These are phyloP conservation scores for Kalmusia sp. DNA, from an alignment of 2,329 filamentous ascomycete species.

Conservation along the genomic window DNA sequence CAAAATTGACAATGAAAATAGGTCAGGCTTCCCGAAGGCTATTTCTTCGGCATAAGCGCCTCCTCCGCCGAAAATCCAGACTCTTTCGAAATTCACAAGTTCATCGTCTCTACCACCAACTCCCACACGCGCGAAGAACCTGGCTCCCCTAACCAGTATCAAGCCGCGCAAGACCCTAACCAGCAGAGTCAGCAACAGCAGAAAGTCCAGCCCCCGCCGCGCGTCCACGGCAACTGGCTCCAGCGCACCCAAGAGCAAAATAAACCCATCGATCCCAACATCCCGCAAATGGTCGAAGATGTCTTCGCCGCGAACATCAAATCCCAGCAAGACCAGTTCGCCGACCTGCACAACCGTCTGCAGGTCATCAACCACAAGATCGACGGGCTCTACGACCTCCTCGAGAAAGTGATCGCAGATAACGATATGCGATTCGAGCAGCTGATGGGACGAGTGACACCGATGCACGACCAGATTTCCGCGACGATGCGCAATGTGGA, in stretches of 20 bases:
- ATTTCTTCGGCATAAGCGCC: constrained; percentile 86
- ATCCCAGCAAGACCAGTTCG: constrained; percentile 69
- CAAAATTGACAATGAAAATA: constrained; percentile 42
- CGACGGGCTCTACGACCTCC: constrained; percentile 65
- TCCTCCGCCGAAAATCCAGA: constrained; percentile 91
- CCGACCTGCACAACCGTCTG: constrained; percentile 83
- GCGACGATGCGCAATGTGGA: constrained; percentile 57
- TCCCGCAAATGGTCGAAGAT: constrained; percentile 51
- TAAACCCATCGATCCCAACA: constrained; percentile 31
- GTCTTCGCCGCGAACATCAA: constrained; percentile 54
- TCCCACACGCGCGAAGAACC: constrained; percentile 44
- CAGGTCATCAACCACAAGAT: constrained; percentile 76
- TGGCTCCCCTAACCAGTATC: constrained; percentile 36
- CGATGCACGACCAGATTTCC: constrained; percentile 39
- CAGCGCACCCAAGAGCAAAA: constrained; percentile 33
- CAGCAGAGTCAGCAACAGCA: constrained; percentile 19
- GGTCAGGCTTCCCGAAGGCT: constrained; percentile 78
- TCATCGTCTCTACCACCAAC: constrained; percentile 70
- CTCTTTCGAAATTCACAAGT: constrained; percentile 91
- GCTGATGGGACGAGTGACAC: constrained; percentile 43
- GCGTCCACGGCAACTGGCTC: constrained; percentile 10
- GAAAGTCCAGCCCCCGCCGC: constrained; percentile 25
- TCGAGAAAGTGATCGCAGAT: constrained; percentile 59
- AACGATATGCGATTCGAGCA: constrained; percentile 66
- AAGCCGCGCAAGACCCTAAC: constrained; percentile 31